Evolutionary conservation across 371 early-diverging fungal species (phyloP), one percentile per base, ranked within the genome.

Genomic region (Saksenaea oblongispora): DNA sequence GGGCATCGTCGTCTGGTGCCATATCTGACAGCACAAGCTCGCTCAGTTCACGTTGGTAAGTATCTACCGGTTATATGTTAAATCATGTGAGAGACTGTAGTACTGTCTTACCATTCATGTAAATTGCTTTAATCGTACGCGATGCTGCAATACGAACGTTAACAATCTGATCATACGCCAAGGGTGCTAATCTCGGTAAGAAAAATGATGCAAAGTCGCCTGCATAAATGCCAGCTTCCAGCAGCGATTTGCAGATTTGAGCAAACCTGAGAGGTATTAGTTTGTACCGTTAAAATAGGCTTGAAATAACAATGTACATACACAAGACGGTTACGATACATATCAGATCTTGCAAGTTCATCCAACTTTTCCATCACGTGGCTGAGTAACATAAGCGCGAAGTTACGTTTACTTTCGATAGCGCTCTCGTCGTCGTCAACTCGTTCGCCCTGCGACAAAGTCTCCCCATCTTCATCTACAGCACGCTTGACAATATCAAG

Each of bases 311-410:
- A 17, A n/a, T 34, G 5, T 18, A 53, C 72, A 60, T 76, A 81
- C 79, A 77, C 74, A 41, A 82, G 62, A 42, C 79, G 60, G 11
- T 71, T 71, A 34, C 82, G 77, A 44, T 79, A 79, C 9, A 64
- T 69, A 15, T 74, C 73, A 10, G 78, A 73, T n/a, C 76, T 62
- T 22, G 72, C 78, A 64, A 82, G 77, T 37, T 76, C 79, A 39
- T 82, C 82, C 15, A 82, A 36, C 35, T 73, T 69, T 41, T 79
- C 82, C 82, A 82, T 82, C 14, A 82, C 82, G 65, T 79, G 77
- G 5, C 67, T 77, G 42, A 82, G 34, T 7, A 82, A 63, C 3
- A 78, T 79, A 7, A 77, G 54, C 14, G 78, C 79, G 58, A 72
- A 74, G 35, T 74, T 75, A 10, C 69, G 66, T 27, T 72, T 72